phyloP scores from a whole-genome alignment of 495 filamentous ascomycete genomes.

The Xylaria intraflava region DNA sequence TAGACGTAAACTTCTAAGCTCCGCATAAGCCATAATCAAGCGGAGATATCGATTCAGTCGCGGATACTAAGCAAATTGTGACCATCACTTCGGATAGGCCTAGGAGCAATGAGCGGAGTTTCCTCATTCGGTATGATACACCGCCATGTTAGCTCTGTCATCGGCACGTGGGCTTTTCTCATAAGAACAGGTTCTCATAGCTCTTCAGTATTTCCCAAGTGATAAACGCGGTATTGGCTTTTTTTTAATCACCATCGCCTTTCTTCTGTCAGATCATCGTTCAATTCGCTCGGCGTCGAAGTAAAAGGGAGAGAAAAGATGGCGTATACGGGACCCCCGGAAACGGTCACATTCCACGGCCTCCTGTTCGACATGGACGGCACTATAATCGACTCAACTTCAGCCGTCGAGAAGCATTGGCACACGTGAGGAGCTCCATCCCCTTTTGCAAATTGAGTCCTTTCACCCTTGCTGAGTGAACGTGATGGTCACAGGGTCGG shows the following conservation, averaged over 20 bases:
- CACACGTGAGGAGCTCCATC: slow-evolving; percentile 52
- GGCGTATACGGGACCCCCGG: slow-evolving; percentile 53
- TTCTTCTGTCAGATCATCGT: neutral
- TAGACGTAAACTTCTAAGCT: neutral
- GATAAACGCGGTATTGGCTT: neutral
- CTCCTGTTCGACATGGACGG: slow-evolving; percentile 92
- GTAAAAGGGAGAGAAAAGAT: slow-evolving; percentile 10
- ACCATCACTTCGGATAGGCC: neutral
- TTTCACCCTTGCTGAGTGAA: slow-evolving; percentile 9
- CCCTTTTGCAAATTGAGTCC: neutral
- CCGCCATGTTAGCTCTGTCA: neutral
- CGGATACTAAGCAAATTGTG: no score
- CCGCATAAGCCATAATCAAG: neutral
- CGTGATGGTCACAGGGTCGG: slow-evolving; percentile 54
- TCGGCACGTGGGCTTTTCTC: neutral
- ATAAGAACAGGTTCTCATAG: no score
- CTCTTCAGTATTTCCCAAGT: no score
- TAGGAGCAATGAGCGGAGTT: slow-evolving; percentile 16
- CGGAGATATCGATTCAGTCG: no score
- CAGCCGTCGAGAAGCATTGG: slow-evolving; percentile 91
- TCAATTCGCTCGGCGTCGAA: neutral
- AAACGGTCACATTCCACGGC: slow-evolving; percentile 61
- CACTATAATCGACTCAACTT: slow-evolving; percentile 72
- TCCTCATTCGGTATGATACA: slow-evolving; percentile 17
- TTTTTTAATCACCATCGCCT: neutral